Percentiles rank a stretch among this genome's conserved stretches.
Evolutionary conservation across 805 yeast genomes (phyloP).

Genomic region (Pichia occidentalis): DNA sequence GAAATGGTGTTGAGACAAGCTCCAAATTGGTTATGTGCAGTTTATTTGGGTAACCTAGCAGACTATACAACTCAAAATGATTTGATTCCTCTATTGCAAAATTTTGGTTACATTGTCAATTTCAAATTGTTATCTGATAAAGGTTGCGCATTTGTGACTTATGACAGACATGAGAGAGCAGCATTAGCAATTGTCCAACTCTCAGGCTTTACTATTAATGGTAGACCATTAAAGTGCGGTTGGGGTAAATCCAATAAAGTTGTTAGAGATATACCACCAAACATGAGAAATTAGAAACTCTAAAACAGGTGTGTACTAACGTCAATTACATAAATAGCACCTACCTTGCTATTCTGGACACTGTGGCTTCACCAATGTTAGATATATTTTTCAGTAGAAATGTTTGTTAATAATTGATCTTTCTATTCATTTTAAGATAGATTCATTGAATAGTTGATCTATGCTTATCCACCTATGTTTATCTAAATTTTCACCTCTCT

Average conservation of each 20-base stretch:
- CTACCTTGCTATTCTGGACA: no score
- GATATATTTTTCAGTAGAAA: no score
- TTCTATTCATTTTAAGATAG: no score
- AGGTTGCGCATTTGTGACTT: conserved; percentile 85
- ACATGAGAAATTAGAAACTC: conserved; percentile 8
- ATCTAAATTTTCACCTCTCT: background rate
- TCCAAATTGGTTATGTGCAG: conserved; percentile 80
- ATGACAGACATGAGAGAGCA: conserved; percentile 82
- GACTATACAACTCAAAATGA: conserved; percentile 70
- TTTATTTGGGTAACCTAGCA: conserved; percentile 79
- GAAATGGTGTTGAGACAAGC: conserved; percentile 71
- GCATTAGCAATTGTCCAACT: conserved; percentile 81
- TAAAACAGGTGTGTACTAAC: no score
- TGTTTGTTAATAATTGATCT: no score
- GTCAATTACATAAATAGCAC: no score
- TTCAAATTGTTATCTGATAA: conserved; percentile 73
- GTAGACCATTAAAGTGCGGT: conserved; percentile 73
- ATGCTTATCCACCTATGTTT: no score
- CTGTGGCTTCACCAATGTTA: no score
- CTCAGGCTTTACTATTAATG: conserved; percentile 63
- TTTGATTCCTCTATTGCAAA: conserved; percentile 64
- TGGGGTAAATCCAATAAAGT: conserved; percentile 58
- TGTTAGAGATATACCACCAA: conserved; percentile 3
- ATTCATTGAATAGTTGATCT: no score
- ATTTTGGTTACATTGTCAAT: conserved; percentile 77